Conservation (phyloP, 2,329 filamentous ascomycete species). For the Apiospora malaysiana region DNA sequence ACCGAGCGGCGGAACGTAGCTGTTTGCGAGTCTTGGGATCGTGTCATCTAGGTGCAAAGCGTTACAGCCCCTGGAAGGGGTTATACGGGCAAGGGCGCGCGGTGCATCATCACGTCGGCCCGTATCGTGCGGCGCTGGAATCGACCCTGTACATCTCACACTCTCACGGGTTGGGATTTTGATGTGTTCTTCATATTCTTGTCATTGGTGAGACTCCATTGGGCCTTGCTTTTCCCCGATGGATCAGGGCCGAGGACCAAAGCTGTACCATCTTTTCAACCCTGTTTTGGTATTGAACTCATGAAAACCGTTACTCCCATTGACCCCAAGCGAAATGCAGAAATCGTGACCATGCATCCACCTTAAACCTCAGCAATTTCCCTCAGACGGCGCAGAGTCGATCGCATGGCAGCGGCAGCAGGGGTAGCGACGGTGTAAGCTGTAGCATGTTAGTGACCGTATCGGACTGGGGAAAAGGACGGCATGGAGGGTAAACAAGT, state of each 20-base stretch:
- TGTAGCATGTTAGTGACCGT: constrained; percentile 22
- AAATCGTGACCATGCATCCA: constrained; percentile 34
- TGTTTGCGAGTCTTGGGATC: not conserved
- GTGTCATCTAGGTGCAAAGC: not conserved
- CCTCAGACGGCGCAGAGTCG: constrained; percentile 94
- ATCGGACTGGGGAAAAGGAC: not conserved
- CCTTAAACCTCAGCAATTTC: constrained; percentile 95
- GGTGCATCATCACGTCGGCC: not conserved
- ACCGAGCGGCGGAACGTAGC: no score
- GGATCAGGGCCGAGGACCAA: constrained; percentile 32
- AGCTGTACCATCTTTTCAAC: constrained; percentile 32
- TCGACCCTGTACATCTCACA: not conserved
- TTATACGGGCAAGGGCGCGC: not conserved
- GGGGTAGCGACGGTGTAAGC: constrained; percentile 68
- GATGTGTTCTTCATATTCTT: constrained; percentile 22
- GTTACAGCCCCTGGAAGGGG: not conserved
- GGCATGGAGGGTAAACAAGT: not conserved
- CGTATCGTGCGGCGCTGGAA: not conserved
- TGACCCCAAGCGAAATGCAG: constrained; percentile 40
- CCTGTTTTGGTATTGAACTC: constrained; percentile 34
- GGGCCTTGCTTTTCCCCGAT: constrained; percentile 28
- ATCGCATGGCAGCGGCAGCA: constrained; percentile 91
- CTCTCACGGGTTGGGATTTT: not conserved
- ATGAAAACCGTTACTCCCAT: constrained; percentile 36
- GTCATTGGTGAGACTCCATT: constrained; percentile 34